These are phyloP conservation scores for Aureobasidium vineae DNA, from an alignment of 2,329 filamentous ascomycete species.

Conservation along the genomic window DNA sequence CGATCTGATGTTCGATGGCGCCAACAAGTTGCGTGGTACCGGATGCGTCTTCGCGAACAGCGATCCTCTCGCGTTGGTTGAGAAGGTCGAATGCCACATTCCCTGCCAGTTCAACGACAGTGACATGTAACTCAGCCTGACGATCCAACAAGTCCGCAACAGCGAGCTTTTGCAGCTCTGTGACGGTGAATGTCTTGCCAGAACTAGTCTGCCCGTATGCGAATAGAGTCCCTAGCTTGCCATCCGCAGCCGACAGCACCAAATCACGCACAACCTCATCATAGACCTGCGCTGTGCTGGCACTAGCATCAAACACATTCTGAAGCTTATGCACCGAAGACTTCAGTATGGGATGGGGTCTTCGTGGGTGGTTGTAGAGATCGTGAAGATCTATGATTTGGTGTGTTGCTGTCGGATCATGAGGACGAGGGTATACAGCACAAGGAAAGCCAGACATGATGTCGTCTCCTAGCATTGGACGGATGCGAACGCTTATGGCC, in stretches of 20 bases:
- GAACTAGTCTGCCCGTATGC: conserved; percentile 4
- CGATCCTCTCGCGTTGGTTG: not conserved
- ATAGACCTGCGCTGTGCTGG: not conserved
- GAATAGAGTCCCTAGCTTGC: not conserved
- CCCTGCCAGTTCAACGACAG: not conserved
- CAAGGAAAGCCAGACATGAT: not conserved
- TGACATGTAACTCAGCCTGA: not conserved
- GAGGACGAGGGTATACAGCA: not conserved
- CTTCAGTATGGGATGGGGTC: not conserved
- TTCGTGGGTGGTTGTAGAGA: conserved; percentile 5
- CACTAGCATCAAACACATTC: not conserved
- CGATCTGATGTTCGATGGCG: not conserved
- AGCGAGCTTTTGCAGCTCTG: not conserved
- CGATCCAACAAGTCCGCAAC: not conserved
- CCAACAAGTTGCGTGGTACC: not conserved
- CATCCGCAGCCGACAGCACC: not conserved
- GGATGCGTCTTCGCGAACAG: not conserved
- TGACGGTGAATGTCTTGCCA: not conserved
- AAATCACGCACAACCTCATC: conserved; percentile 5
- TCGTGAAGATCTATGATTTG: not conserved
- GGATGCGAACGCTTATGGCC: not conserved
- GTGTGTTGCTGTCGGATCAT: not conserved
- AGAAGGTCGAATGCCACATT: not conserved
- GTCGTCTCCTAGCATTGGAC: conserved; percentile 2
- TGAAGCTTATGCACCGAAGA: not conserved